Evolutionary conservation across 2,329 filamentous ascomycete genomes (phyloP).

Genomic region (Pleurostoma richardsiae): DNA sequence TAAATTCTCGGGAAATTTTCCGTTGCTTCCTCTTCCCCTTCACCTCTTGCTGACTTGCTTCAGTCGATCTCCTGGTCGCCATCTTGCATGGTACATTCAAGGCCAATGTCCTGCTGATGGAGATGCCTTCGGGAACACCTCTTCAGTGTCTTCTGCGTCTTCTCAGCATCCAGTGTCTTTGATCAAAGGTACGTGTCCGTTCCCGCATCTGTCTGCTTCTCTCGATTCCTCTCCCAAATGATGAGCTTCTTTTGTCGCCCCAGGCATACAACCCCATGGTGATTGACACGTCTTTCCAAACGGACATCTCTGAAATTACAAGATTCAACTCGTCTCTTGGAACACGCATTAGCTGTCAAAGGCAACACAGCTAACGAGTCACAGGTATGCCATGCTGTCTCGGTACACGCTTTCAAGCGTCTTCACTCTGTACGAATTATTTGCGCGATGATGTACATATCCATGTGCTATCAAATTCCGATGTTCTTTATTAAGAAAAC

Average conservation of each 20-base stretch:
- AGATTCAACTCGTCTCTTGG: not conserved
- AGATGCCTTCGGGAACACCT: no score
- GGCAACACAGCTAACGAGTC: not conserved
- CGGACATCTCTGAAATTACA: constrained; percentile 37
- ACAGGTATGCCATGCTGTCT: constrained; percentile 9
- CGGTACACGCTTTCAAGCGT: not conserved
- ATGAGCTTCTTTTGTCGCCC: constrained; percentile 55
- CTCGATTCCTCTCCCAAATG: constrained; percentile 25
- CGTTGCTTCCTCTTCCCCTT: no score
- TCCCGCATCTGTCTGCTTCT: not conserved
- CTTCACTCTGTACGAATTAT: not conserved
- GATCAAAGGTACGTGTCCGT: constrained; percentile 7
- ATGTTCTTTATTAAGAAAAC: constrained; percentile 19
- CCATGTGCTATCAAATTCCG: constrained; percentile 40
- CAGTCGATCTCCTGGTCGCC: no score
- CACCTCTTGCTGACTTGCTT: no score
- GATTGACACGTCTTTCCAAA: constrained; percentile 51
- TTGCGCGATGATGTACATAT: constrained; percentile 31
- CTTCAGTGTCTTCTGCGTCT: no score
- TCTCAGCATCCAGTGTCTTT: not conserved
- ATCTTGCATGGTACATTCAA: no score
- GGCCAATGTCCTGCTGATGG: no score
- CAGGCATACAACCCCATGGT: constrained; percentile 52
- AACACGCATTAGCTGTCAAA: not conserved
- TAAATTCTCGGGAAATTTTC: no score